Evolutionary conservation across 768 basidiomycete genomes (phyloP).

Genomic region (Tylopilus sp.): DNA sequence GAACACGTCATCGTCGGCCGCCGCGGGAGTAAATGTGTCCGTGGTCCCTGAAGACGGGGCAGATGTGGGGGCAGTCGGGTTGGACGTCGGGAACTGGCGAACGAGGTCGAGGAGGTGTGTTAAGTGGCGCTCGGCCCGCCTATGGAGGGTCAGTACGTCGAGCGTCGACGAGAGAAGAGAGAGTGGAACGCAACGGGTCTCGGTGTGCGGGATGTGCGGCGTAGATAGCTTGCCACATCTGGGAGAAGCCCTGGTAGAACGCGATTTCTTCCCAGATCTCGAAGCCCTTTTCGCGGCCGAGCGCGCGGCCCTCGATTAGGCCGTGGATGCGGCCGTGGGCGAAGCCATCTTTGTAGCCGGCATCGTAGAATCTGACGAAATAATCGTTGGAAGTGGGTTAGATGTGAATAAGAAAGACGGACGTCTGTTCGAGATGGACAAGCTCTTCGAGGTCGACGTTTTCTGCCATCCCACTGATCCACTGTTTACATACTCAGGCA

Average conservation of each 20-base stretch:
- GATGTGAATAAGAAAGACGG: constrained; percentile 6
- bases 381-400: not conserved
- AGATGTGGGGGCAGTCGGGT: constrained; percentile 58
- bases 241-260: constrained; percentile 85
- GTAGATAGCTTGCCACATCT: constrained; percentile 60
- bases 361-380: constrained; percentile 66
- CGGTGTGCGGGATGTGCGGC: constrained; percentile 28
- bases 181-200: constrained; percentile 13
- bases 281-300: constrained; percentile 87
- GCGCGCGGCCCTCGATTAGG: constrained; percentile 82
- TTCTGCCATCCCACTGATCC: constrained; percentile 6
- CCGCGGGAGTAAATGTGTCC: too few relatives aligned
- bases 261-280: constrained; percentile 98
- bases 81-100: constrained; percentile 69
- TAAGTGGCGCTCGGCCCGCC: constrained; percentile 62
- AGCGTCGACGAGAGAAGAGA: not conserved
- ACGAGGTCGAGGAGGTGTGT: constrained; percentile 69
- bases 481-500: too few relatives aligned
- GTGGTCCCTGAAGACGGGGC: not conserved
- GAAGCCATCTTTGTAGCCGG: constrained; percentile 74
- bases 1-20: constrained; percentile 34
- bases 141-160: constrained; percentile 16
- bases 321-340: constrained; percentile 89
- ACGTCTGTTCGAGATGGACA: constrained; percentile 64
- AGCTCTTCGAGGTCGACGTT: constrained; percentile 57